Base-by-base conservation (phyloP, 1,284 basidiomycete species). In the Sphagnurus paluster region DNA sequence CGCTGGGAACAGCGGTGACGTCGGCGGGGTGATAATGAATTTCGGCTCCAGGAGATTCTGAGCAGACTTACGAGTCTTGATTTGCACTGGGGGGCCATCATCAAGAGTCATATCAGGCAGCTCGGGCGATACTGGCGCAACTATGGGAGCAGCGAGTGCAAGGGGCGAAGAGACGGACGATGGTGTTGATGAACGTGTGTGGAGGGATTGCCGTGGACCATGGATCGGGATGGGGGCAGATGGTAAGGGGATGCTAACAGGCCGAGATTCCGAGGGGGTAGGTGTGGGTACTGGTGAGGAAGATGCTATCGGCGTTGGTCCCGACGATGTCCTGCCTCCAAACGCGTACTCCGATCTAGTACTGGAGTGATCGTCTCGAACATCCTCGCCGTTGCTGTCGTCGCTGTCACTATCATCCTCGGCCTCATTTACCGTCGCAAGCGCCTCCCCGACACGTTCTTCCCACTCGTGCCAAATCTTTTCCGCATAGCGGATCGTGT, bases 381-480 rank as follows among this genome's bases (percentile, higher is more conserved):
- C 47, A 33, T 36, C 51, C 35, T 42, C 54, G 21, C 47, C 57
- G 10, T 64, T 68, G 10, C 66, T 66, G 24, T 61, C 71, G 28
- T 65, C 67, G 5, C 70, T 71, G 10, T 69, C 74, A 34, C 70
- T 75, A 10, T 74, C 70, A 5, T 69, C 76, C 38, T 46, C 52
- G 9, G 72, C 68, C 29, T 82, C 82, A 3, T 82, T 78, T 32
- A 78, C 70, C 23, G 77, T 77, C 2, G 77, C 81, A 32, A 98
- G 67, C 35, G 79, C 74, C 56, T 77, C 72, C 45, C 77, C 87
- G 21, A 98, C 89, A 57, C 84, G 85, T 63, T 91, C 90, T 64
- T 98, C 90, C 94, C 96, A 99, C 67, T 99, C 97, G 58, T 90
- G 87, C 66, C 97, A 86, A 20, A 98, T 91, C 70, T 97, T 97